These are phyloP conservation scores for Halophytophthora polymorphica DNA, from an alignment of 352 stramenopile genomes.

Conservation along the genomic window DNA sequence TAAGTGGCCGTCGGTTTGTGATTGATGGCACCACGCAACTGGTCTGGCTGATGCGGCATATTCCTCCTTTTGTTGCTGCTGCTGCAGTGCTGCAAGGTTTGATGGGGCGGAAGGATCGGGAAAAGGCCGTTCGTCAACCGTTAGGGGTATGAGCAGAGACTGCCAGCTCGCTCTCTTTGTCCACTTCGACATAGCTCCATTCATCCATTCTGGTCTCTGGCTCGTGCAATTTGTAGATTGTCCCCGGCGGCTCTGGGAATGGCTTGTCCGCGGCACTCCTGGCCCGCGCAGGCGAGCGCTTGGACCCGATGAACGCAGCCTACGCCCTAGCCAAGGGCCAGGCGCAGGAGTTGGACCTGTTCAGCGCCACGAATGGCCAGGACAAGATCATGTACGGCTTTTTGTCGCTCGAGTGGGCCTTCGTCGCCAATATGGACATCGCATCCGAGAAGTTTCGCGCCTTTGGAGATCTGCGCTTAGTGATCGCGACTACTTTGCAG, in stretches of 20 bases:
- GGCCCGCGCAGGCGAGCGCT: slow-evolving; percentile 41
- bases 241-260: slow-evolving; percentile 63
- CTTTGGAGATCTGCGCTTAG: slow-evolving; percentile 60
- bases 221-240: slow-evolving; percentile 21
- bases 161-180: neutral
- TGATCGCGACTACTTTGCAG: slow-evolving; percentile 35
- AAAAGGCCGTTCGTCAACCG: slow-evolving; percentile 48
- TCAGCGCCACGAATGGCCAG: slow-evolving; percentile 41
- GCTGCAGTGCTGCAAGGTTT: slow-evolving; percentile 67
- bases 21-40: too few relatives aligned
- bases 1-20: slow-evolving; percentile 20
- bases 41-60: neutral
- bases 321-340: slow-evolving; percentile 66
- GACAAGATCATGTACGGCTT: slow-evolving; percentile 70
- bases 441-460: slow-evolving; percentile 58
- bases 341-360: slow-evolving; percentile 62
- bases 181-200: neutral
- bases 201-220: neutral
- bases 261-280: slow-evolving; percentile 57
- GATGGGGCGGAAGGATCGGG: slow-evolving; percentile 60
- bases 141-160: slow-evolving; percentile 38
- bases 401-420: slow-evolving; percentile 83
- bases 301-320: slow-evolving; percentile 51
- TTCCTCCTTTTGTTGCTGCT: slow-evolving; percentile 6
- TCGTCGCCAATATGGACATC: slow-evolving; percentile 77